phyloP scores from a whole-genome alignment of 116 monocot species.

The Trichopus zeylanicus region DNA sequence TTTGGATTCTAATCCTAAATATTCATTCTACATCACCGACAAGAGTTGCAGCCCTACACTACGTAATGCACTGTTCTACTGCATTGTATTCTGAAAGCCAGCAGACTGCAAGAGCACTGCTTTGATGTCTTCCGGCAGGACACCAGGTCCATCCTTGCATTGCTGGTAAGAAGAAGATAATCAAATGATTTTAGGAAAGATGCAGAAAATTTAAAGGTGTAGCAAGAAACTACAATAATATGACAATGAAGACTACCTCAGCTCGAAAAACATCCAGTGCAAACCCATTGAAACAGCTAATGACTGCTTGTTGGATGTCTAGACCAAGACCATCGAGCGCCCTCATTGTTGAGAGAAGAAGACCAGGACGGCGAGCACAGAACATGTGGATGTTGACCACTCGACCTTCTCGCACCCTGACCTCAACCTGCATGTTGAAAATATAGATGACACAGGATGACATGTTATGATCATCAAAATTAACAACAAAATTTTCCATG shows the following conservation, averaged over 20 bases:
- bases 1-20: background rate
- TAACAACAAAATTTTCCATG: too few relatives aligned
- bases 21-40: background rate
- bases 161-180: conserved; percentile 33
- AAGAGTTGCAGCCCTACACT: background rate
- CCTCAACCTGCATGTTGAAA: conserved; percentile 57
- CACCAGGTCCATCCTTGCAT: conserved; percentile 77
- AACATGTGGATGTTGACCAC: conserved; percentile 99
- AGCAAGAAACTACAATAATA: background rate
- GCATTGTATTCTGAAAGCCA: conserved; percentile 38
- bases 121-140: conserved; percentile 89
- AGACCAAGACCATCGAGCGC: conserved; percentile 88
- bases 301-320: conserved; percentile 96
- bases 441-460: background rate
- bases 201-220: background rate
- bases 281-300: conserved; percentile 98
- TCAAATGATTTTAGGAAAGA: background rate
- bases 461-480: too few relatives aligned
- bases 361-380: conserved; percentile 76
- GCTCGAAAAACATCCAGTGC: conserved; percentile 88
- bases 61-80: background rate
- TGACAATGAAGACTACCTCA: conserved; percentile 43
- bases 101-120: conserved; percentile 83
- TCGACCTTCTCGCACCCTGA: conserved; percentile 78
- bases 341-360: conserved; percentile 79